phyloP scores from a whole-genome alignment of 805 yeast genomes.

The Kockiozyma suomiensis region DNA sequence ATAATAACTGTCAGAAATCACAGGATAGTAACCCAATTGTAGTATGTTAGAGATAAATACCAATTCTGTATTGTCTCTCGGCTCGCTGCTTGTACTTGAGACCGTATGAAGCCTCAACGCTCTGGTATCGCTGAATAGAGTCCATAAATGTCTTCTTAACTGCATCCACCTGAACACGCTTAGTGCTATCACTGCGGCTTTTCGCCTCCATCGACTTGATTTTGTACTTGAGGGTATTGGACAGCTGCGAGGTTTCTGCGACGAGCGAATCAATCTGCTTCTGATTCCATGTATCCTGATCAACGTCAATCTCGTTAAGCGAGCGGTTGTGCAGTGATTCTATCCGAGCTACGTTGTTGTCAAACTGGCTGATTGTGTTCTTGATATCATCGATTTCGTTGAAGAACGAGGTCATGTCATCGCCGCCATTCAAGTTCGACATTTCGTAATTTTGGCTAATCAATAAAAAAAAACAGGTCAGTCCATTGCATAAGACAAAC shows the following conservation, averaged over 20 bases:
- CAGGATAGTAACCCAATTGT: too few species aligned
- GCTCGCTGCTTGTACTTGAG: slow-evolving; percentile 85
- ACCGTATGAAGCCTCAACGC: slow-evolving; percentile 82
- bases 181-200: slow-evolving; percentile 60
- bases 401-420: slow-evolving; percentile 52
- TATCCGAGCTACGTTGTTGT: slow-evolving; percentile 66
- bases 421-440: slow-evolving; percentile 25
- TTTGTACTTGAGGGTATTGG: slow-evolving; percentile 69
- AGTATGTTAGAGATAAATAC: too few species aligned
- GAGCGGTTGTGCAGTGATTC: slow-evolving; percentile 71
- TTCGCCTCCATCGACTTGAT: slow-evolving; percentile 73
- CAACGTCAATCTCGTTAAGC: slow-evolving; percentile 70
- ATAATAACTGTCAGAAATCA: slow-evolving; percentile 61
- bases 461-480: neutral
- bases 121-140: slow-evolving; percentile 82
- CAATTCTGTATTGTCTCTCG: slow-evolving; percentile 88
- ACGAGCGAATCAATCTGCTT: slow-evolving; percentile 75
- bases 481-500: neutral
- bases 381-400: slow-evolving; percentile 68
- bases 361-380: slow-evolving; percentile 68
- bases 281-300: slow-evolving; percentile 63
- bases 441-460: slow-evolving; percentile 29
- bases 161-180: slow-evolving; percentile 87
- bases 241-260: slow-evolving; percentile 77
- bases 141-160: slow-evolving; percentile 82